Base-by-base conservation (phyloP, 2,329 filamentous ascomycete species). In the Alternaria sp. region DNA sequence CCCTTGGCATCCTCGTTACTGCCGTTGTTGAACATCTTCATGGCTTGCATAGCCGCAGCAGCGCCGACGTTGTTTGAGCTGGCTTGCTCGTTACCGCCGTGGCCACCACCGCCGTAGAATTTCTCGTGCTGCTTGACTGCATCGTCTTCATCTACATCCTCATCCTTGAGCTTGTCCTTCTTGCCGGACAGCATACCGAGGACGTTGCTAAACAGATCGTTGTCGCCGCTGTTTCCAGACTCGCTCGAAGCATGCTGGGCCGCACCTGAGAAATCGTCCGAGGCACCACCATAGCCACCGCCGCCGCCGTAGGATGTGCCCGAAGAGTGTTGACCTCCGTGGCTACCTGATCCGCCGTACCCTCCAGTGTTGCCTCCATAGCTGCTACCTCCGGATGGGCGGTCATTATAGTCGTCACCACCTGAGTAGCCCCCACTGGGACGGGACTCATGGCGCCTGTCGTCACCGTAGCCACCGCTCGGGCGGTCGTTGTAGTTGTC, bases 111-210 rank as follows among this genome's bases (percentile, higher is more conserved):
- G 34, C 85, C 86, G 75, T 93, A 96, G 72, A 90, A 87, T 60
- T 90, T 85, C 81, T 93, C 86, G 81, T 97, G 93, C 67, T 91
- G 87, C 68, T 86, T 83, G 22, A 94, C 86, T 18, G 91, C 90
- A 62, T 92, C 81, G 51, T 87, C 76, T 75, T 91, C 87, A 67
- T 91, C 85, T 18, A 91, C 73, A 34, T 86, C 82, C 55, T 86
- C 82, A 39, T 83, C 78, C 39, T 81, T 74, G 38, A 85, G 76
- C 20, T 80, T 75, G 26, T 83, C 80, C 71, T 86, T 82, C 72
- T 85, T 83, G 63, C 87, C 83, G 16, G 80, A 76, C 2, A 91
- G 79, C 75, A 85, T 81, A 53, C 82, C 81, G 22, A 90, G 74
- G 1, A 86, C 87, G 20, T 77, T 81, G 63, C 80, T 82, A 81